Evolutionary conservation across 2,329 filamentous ascomycete genomes (phyloP), one percentile per base, ranked within the genome.

Genomic region (Sclerotinia spermophila): DNA sequence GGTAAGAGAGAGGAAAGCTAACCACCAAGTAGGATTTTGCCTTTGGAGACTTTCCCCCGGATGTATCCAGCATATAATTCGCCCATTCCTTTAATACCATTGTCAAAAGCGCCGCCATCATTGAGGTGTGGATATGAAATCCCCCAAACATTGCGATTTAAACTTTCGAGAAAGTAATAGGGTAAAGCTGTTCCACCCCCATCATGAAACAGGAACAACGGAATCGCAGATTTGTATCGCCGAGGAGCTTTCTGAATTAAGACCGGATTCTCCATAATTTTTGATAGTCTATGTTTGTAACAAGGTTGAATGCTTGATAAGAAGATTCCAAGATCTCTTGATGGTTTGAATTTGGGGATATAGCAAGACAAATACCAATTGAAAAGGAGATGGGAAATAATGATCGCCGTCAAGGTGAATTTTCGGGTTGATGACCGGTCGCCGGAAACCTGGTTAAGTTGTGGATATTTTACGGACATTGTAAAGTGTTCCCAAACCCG

Each of bases 81-180:
- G 1, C 66, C 66, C 66, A 68, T 68, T 7, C 30, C 55, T 38
- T 68, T 59, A 10, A 68, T 68, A n/a, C 66, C 66, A 19, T 27
- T 7, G 8, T 61, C 66, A 13, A 68, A 68, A 35, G 17, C 38
- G 11, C 66, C 66, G 8, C 33, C 66, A 40, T 60, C 53, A 27
- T 51, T 27, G 4, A 68, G 55, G n/a, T 68, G 66, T 40, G 66
- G 66, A 60, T 60, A 68, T 68, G 55, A 68, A 42, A 68, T 33
- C 15, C 66, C 66, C 55, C 66, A 68, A n/a, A 68, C 55, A 33
- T 68, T 58, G 1, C 66, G 66, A 33, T 44, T 38, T 19, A 68
- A 58, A 30, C 66, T 68, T 68, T 68, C 66, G 10, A 68, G 66
- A 21, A 60, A 68, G 55, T 68, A 51, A 59, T 68, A 68, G 13